Evolutionary conservation across 805 yeast genomes (phyloP), one percentile per base, ranked within the genome.

Genomic region (Kazachstania martiniae): DNA sequence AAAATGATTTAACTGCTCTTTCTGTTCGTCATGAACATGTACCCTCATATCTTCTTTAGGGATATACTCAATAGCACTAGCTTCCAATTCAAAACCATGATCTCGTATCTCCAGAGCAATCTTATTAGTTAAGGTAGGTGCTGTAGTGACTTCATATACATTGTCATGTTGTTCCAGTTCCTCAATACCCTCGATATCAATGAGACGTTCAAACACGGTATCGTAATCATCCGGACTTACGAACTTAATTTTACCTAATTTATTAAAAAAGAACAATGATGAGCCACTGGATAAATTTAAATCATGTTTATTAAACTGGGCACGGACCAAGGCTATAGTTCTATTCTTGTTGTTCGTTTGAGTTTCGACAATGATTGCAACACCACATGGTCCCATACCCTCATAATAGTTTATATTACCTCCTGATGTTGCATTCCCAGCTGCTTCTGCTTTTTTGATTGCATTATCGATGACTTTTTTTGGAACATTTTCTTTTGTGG

Each of bases 321-420:
- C 74, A 47, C 87, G 72, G 7, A 91, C 77, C 30, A 68, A 66
- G 12, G 82, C 78, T 22, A 85, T 70, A 0, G 95, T 77, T 32
- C 97, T 65, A 37, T 80, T 75, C 55, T 81, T 84, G 56, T 85
- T 89, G 51, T 89, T 95, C 0, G 97, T 89, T 30, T 76, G 65
- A 1, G 94, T 87, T 47, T 85, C 94, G 4, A 89, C 74, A 4
- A 89, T 70, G 28, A 86, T 65, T 0, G 95, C 82, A 2, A 83
- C 83, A 2, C 95, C 95, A 2, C 87, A 93, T 0, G 95, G 95
- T 0, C 89, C 96, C 54, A 86, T 64, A 12, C 91, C 94, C 53
- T 91, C 97, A 56, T 87, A 91, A 8, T 70, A 53, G 23, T 65
- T 59, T 18, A 68, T 62, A 30, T 73, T 76, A 10, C 42, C 42